Evolutionary conservation across 2,329 filamentous ascomycete species (phyloP), one percentile per base, ranked within the genome.

Genomic region (Aureobasidium uvarum): DNA sequence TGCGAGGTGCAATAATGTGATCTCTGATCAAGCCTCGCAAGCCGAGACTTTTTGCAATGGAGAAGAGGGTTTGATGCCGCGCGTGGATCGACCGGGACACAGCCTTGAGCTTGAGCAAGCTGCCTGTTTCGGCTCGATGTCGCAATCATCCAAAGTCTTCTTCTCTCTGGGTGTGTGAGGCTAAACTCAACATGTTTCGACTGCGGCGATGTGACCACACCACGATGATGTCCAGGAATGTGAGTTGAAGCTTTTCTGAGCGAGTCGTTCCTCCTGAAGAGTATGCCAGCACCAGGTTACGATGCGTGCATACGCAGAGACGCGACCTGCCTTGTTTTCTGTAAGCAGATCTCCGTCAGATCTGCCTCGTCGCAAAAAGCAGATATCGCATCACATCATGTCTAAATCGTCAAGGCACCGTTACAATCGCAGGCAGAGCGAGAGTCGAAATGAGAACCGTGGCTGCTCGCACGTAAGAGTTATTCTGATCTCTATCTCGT

Each of bases 71-170:
- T 60, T 4, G 43, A 38, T 46, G 55, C 41, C 41, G 43, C 43
- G 56, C 7, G 56, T 46, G 41, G 56, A 60, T 60, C 56, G 33
- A 23, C 56, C 41, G 41, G 20, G 28, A 46, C 56, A 25, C n/a
- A 38, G 43, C 56, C 56, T 60, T 48, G 41, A 60, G 56, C 39
- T 58, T 58, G 54, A 23, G 43, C 8, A 31, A 28, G 41, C 56
- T 60, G 31, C 31, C 41, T 38, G 11, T 23, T 36, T n/a, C 41
- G 56, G 41, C n/a, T 60, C 43, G 43, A 48, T 48, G 56, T 60
- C 56, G 56, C 56, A 46, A 60, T 60, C 18, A 48, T 23, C 13
- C 10, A 13, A 39, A 25, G 25, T 23, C 41, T 31, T 43, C 23
- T 46, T 41, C 28, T 39, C 38, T 48, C 11, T 46, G 14, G n/a